Evolutionary conservation across 2,329 filamentous ascomycete genomes (phyloP).

Genomic region (Pseudocercospora fuligena): DNA sequence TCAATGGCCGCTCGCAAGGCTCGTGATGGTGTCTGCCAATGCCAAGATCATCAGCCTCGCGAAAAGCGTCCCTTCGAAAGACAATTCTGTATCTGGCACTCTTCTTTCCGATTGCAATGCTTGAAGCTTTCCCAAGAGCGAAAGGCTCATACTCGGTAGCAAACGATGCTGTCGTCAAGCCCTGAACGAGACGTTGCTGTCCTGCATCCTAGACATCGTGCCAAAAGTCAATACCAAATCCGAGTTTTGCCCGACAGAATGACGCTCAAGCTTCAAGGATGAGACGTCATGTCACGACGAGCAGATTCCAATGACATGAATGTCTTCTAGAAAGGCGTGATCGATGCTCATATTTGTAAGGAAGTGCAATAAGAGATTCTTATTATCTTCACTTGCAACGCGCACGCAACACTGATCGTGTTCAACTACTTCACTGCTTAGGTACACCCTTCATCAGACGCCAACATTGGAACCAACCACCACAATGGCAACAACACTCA

Average conservation of each 20-base stretch:
- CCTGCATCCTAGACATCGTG: not conserved
- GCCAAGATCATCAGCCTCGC: not conserved
- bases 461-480: not conserved
- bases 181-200: not conserved
- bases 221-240: not conserved
- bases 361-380: not conserved
- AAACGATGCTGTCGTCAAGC: not conserved
- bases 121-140: not conserved
- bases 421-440: not conserved
- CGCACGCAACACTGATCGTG: not conserved
- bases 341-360: not conserved
- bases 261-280: conserved; percentile 1
- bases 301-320: not conserved
- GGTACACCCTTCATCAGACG: not conserved
- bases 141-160: not conserved
- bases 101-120: not conserved
- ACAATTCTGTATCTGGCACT: not conserved
- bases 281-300: not conserved
- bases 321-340: not conserved
- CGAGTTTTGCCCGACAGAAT: not conserved
- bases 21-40: not conserved
- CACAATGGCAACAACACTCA: conserved; percentile 34
- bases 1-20: not conserved
- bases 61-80: not conserved
- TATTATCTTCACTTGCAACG: not conserved